Evolutionary conservation across 2,329 filamentous ascomycete species (phyloP).

Genomic region (Hypoxylon sp.): DNA sequence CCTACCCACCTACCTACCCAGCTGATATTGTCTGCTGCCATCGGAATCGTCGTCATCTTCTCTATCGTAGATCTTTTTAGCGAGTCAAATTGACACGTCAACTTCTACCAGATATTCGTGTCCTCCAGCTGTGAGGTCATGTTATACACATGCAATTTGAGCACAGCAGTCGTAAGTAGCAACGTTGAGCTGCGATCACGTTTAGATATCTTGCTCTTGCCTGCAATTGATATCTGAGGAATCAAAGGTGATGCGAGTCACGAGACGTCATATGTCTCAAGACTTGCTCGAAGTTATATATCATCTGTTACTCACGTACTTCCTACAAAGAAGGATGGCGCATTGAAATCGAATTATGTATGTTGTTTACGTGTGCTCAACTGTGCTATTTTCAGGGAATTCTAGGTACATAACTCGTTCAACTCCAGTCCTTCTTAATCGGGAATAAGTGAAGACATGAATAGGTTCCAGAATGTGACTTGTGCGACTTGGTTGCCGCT

Average conservation of each 20-base stretch:
- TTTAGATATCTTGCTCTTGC: neutral
- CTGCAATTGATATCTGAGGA: neutral
- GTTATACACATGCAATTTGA: neutral
- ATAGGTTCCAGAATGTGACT: slow-evolving; percentile 22
- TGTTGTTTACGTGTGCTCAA: neutral
- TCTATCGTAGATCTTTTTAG: slow-evolving; percentile 3
- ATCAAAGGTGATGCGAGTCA: slow-evolving; percentile 3
- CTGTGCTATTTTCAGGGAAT: neutral
- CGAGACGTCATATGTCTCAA: slow-evolving; percentile 15
- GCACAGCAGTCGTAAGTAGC: neutral
- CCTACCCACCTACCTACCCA: no score
- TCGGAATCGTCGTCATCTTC: neutral
- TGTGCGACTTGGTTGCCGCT: slow-evolving; percentile 19
- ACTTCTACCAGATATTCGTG: neutral
- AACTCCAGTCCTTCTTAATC: neutral
- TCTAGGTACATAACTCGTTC: neutral
- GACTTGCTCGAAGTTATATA: neutral
- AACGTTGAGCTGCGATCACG: neutral
- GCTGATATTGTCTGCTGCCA: slow-evolving; percentile 7
- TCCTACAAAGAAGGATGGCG: neutral
- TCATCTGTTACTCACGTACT: neutral
- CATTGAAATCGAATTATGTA: neutral
- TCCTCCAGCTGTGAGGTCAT: neutral
- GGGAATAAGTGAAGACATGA: slow-evolving; percentile 12
- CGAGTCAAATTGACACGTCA: neutral